Percentiles rank a stretch among this genome's conserved stretches.
Conservation (phyloP, 306 rosid genomes). For the Prunus dulcis region DNA sequence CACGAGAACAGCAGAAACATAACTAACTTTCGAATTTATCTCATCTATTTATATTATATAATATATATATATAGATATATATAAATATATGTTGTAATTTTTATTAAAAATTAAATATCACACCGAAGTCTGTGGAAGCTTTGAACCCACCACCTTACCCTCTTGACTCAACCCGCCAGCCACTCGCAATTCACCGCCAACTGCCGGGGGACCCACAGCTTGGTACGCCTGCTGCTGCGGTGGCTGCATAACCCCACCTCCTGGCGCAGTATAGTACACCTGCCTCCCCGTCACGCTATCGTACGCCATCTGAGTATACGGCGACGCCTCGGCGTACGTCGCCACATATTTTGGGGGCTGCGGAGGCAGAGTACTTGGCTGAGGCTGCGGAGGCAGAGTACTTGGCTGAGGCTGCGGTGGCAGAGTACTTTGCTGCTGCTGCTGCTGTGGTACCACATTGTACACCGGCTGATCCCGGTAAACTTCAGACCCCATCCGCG, state of each 20-base stretch:
- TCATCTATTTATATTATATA: background rate
- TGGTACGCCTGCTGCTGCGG: constrained; percentile 25
- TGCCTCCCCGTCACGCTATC: constrained; percentile 72
- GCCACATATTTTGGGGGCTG: constrained; percentile 42
- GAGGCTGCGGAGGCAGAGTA: constrained; percentile 40
- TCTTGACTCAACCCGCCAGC: constrained; percentile 59
- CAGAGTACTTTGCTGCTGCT: constrained; percentile 11
- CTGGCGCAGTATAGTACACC: constrained; percentile 61
- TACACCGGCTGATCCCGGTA: constrained; percentile 76
- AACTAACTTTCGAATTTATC: background rate
- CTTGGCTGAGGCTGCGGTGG: constrained; percentile 26
- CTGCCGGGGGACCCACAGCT: constrained; percentile 16
- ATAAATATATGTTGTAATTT: background rate
- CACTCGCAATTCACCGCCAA: constrained; percentile 32
- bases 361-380: constrained; percentile 22
- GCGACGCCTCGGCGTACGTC: constrained; percentile 40
- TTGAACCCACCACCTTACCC: constrained; percentile 52
- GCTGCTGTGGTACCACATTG: constrained; percentile 32
- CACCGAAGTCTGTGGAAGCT: constrained; percentile 64
- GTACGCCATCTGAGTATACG: constrained; percentile 45
- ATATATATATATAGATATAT: background rate
- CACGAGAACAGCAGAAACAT: background rate
- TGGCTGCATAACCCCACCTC: constrained; percentile 31
- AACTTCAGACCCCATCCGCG: constrained; percentile 51
- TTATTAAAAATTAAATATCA: constrained; percentile 30